Evolutionary conservation across 768 basidiomycete species (phyloP).

Genomic region (Lentinula boryana): DNA sequence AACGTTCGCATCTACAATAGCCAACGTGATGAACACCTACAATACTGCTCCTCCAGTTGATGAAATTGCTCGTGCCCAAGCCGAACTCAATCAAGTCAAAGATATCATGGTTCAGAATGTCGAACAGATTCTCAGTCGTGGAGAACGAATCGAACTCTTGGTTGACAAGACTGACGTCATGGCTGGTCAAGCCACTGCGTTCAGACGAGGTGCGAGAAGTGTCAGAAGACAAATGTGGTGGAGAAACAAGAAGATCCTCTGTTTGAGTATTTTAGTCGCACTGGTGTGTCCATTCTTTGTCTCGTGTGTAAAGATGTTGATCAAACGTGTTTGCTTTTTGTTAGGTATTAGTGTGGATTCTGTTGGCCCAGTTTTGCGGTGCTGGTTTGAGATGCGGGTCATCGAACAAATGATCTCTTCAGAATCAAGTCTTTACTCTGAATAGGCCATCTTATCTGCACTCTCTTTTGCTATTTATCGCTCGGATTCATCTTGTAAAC

Average conservation of each 20-base stretch:
- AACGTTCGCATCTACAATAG: constrained; percentile 62
- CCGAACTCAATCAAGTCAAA: constrained; percentile 85
- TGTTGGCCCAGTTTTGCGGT: constrained; percentile 89
- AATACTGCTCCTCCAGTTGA: constrained; percentile 85
- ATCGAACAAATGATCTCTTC: constrained; percentile 6
- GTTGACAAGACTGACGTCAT: constrained; percentile 97
- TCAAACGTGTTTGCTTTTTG: neutral
- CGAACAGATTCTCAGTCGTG: constrained; percentile 89
- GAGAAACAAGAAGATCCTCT: constrained; percentile 69
- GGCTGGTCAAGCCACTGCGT: constrained; percentile 91
- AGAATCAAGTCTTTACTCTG: neutral
- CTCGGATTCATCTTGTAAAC: neutral
- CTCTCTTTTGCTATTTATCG: neutral
- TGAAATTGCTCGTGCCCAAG: constrained; percentile 85
- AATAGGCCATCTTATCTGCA: neutral
- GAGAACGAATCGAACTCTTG: constrained; percentile 92
- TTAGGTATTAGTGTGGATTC: constrained; percentile 44
- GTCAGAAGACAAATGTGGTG: constrained; percentile 87
- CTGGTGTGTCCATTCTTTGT: constrained; percentile 38
- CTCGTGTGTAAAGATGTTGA: neutral
- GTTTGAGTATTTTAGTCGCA: constrained; percentile 64
- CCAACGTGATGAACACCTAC: constrained; percentile 78
- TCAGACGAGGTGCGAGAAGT: constrained; percentile 82
- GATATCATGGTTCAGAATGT: constrained; percentile 99
- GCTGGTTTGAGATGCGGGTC: constrained; percentile 61